phyloP scores from a whole-genome alignment of 352 stramenopile species.

The Thraustochytrium striatum region DNA sequence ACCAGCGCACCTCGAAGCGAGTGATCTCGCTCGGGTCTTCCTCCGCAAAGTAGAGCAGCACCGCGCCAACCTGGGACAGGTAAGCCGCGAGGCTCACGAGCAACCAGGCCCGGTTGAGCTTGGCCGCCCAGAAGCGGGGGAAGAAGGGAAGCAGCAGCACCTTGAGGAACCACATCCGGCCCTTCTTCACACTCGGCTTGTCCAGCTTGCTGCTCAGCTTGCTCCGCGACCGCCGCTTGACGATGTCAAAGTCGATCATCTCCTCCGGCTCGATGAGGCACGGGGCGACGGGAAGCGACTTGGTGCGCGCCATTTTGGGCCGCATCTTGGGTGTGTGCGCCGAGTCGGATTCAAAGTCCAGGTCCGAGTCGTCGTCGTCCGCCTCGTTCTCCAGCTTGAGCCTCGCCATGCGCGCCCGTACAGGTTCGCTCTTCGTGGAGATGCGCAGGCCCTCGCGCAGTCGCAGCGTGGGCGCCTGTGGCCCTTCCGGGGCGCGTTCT shows the following conservation, averaged over 20 bases:
- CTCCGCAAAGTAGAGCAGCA: background rate
- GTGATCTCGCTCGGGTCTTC: background rate
- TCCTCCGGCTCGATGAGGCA: background rate
- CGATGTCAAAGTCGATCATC: constrained; percentile 40
- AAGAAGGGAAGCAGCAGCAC: constrained; percentile 32
- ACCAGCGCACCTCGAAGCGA: background rate
- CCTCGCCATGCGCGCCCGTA: too few relatives aligned
- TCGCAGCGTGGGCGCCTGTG: too few relatives aligned
- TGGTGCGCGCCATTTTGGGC: background rate
- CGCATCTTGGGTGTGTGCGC: background rate
- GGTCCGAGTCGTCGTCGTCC: constrained; percentile 39
- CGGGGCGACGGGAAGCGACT: background rate
- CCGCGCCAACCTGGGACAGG: background rate
- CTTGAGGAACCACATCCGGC: constrained; percentile 22
- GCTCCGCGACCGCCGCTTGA: constrained; percentile 23
- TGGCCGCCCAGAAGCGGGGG: background rate
- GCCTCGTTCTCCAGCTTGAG: background rate
- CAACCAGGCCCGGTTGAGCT: background rate
- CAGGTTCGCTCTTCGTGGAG: too few relatives aligned
- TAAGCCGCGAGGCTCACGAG: constrained; percentile 13
- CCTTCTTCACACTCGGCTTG: constrained; percentile 13
- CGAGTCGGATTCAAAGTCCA: constrained; percentile 26
- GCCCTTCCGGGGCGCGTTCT: too few relatives aligned
- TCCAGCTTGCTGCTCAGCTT: constrained; percentile 39
- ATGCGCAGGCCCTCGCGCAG: too few relatives aligned